Evolutionary conservation across 495 filamentous ascomycete species (phyloP).

Genomic region (Penicillium tannophilum): DNA sequence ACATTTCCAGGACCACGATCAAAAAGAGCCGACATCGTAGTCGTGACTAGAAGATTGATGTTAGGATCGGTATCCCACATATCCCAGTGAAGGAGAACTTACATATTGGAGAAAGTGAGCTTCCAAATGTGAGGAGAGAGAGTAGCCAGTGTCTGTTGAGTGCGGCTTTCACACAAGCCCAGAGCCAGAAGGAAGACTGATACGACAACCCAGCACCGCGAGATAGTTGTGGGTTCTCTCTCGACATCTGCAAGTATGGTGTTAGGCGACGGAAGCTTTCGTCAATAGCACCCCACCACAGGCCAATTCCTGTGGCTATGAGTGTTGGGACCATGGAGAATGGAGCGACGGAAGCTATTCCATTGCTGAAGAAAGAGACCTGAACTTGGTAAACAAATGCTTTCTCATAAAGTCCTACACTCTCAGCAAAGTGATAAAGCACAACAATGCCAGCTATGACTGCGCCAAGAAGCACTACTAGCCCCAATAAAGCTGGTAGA

Average conservation of each 20-base stretch:
- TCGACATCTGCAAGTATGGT: constrained; percentile 36
- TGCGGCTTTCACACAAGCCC: constrained; percentile 30
- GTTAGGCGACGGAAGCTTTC: constrained; percentile 34
- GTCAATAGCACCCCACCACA: constrained; percentile 45
- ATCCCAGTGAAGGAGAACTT: constrained; percentile 15
- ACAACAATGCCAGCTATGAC: constrained; percentile 28
- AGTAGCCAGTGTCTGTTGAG: constrained; percentile 37
- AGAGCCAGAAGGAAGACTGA: constrained; percentile 32
- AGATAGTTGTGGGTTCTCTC: constrained; percentile 11
- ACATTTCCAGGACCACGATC: constrained; percentile 19
- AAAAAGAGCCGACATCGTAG: constrained; percentile 42
- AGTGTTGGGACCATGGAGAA: constrained; percentile 37
- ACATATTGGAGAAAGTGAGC: constrained; percentile 35
- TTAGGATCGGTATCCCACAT: neutral
- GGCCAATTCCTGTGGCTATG: constrained; percentile 29
- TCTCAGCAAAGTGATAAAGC: constrained; percentile 28
- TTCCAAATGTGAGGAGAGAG: constrained; percentile 29
- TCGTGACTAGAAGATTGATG: constrained; percentile 29
- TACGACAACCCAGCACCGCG: constrained; percentile 33
- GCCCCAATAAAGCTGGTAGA: constrained; percentile 20
- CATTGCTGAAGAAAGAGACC: constrained; percentile 25
- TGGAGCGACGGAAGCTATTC: constrained; percentile 30
- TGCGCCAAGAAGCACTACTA: constrained; percentile 16
- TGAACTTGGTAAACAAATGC: constrained; percentile 35
- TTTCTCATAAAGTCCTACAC: constrained; percentile 30